Conservation (phyloP, 345 rosid genomes). For the Arabidopsis thaliana region DNA sequence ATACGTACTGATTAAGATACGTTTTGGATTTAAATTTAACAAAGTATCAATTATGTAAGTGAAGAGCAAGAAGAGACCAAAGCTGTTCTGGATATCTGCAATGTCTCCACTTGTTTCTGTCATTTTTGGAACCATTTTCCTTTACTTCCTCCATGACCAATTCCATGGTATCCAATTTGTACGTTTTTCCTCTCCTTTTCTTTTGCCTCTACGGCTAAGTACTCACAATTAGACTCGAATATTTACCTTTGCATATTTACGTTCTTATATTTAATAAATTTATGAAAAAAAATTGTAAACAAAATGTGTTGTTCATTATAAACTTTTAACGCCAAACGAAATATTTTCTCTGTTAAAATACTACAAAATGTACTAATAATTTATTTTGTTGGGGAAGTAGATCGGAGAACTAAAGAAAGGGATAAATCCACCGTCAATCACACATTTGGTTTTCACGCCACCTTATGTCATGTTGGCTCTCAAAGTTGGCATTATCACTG, state of each 20-base stretch:
- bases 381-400: slow-evolving; percentile 43
- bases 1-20: neutral
- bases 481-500: slow-evolving; percentile 81
- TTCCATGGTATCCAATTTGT: slow-evolving; percentile 85
- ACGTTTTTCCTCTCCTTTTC: slow-evolving; percentile 1
- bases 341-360: neutral
- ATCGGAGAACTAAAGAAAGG: slow-evolving; percentile 86
- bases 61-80: slow-evolving; percentile 85
- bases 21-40: neutral
- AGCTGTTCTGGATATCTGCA: slow-evolving; percentile 87
- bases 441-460: slow-evolving; percentile 60
- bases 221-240: neutral
- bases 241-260: neutral
- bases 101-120: slow-evolving; percentile 89
- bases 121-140: slow-evolving; percentile 75
- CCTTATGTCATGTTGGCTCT: slow-evolving; percentile 61
- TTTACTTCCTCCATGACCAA: slow-evolving; percentile 76
- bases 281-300: no score
- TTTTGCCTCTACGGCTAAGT: neutral
- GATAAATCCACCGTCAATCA: slow-evolving; percentile 73
- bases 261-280: no score
- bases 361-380: neutral
- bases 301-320: no score
- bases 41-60: neutral
- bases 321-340: neutral